These are phyloP conservation scores for Schizosaccharomyces octosporus DNA, from an alignment of 805 yeast genomes.

Conservation along the genomic window DNA sequence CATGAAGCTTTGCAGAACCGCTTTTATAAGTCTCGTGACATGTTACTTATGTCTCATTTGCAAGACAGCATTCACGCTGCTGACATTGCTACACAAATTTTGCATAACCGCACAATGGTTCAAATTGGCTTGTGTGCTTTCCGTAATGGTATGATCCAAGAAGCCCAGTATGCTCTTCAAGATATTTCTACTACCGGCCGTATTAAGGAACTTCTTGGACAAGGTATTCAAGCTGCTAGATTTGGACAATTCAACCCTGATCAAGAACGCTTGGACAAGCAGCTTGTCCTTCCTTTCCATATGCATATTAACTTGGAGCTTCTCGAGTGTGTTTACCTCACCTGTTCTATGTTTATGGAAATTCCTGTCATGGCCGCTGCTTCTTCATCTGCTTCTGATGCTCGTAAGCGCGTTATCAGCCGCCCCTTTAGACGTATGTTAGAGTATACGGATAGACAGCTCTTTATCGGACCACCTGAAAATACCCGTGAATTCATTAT, in stretches of 20 bases:
- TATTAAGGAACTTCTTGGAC: slow-evolving; percentile 81
- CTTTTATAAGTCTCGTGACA: slow-evolving; percentile 64
- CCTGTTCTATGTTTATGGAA: slow-evolving; percentile 70
- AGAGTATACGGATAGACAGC: slow-evolving; percentile 81
- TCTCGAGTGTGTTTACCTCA: slow-evolving; percentile 79
- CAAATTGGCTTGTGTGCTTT: slow-evolving; percentile 92
- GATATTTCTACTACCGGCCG: slow-evolving; percentile 72
- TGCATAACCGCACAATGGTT: slow-evolving; percentile 83
- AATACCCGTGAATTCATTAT: slow-evolving; percentile 80
- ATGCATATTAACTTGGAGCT: slow-evolving; percentile 92
- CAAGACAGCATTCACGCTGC: slow-evolving; percentile 64
- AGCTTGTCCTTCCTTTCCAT: slow-evolving; percentile 83
- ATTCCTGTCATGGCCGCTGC: slow-evolving; percentile 68
- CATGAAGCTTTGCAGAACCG: slow-evolving; percentile 75
- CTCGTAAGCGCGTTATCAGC: slow-evolving; percentile 39
- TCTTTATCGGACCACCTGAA: slow-evolving; percentile 94
- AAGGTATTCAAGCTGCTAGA: slow-evolving; percentile 43
- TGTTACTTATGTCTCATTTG: slow-evolving; percentile 65
- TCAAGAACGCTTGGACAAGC: slow-evolving; percentile 29
- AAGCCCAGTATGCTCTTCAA: slow-evolving; percentile 62
- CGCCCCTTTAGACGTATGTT: slow-evolving; percentile 77
- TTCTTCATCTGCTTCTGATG: slow-evolving; percentile 14
- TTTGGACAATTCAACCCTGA: slow-evolving; percentile 27
- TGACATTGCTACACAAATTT: slow-evolving; percentile 67
- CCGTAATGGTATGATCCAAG: slow-evolving; percentile 64